Conservation (phyloP, 2,329 filamentous ascomycete genomes). For the Calycina marina region DNA sequence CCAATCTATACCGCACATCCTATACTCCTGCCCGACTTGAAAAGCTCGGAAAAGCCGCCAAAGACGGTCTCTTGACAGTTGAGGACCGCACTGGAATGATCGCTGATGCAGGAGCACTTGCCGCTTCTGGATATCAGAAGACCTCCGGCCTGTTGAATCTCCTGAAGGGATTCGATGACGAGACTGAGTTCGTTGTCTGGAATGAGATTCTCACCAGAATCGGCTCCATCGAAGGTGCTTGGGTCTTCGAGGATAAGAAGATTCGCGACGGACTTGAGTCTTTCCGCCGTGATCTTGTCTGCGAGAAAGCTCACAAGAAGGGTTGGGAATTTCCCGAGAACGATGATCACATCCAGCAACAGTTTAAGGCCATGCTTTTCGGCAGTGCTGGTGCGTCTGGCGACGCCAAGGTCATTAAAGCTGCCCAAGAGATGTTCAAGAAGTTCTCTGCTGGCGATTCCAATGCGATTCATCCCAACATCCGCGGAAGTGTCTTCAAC, state of each 20-base stretch:
- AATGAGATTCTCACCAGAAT: conserved; percentile 76
- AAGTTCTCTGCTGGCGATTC: conserved; percentile 70
- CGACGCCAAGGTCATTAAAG: conserved; percentile 62
- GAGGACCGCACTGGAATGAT: conserved; percentile 94
- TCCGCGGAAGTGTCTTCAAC: conserved; percentile 73
- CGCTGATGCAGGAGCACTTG: conserved; percentile 78
- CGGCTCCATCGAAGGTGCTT: conserved; percentile 64
- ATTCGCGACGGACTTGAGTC: conserved; percentile 62
- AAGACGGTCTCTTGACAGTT: conserved; percentile 63
- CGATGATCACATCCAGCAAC: conserved; percentile 81
- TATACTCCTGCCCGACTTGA: conserved; percentile 72
- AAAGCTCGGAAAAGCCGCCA: conserved; percentile 80
- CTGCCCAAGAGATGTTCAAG: conserved; percentile 79
- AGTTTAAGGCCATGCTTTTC: conserved; percentile 89
- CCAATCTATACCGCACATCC: conserved; percentile 78
- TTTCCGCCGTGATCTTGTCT: conserved; percentile 68
- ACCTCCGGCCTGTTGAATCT: conserved; percentile 79
- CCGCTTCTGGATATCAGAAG: conserved; percentile 82
- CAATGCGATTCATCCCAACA: conserved; percentile 78
- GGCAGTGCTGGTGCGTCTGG: conserved; percentile 67
- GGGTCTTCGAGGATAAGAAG: conserved; percentile 72
- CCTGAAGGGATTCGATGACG: conserved; percentile 71
- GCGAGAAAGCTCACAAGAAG: conserved; percentile 67
- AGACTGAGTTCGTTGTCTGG: conserved; percentile 89
- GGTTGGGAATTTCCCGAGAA: conserved; percentile 78